Evolutionary conservation across 2,329 filamentous ascomycete species (phyloP).

Genomic region (Cladobotryum protrusum): DNA sequence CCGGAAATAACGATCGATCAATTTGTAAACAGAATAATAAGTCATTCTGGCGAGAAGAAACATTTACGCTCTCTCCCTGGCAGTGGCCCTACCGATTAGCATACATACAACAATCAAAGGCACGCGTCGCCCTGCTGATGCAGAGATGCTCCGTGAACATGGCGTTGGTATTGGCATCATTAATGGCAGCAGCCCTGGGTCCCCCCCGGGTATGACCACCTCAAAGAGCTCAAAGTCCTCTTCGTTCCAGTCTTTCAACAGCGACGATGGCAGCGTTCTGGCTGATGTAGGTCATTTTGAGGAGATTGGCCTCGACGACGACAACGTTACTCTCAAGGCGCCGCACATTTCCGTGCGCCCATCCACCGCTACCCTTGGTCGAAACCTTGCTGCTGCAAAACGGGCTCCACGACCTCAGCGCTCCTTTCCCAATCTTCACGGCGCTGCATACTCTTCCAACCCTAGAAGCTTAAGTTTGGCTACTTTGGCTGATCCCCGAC

Average conservation of each 20-base stretch:
- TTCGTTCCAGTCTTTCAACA: conserved; percentile 74
- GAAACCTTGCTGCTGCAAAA: conserved; percentile 25
- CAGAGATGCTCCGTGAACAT: conserved; percentile 31
- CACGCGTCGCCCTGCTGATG: conserved; percentile 20
- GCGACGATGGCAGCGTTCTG: conserved; percentile 64
- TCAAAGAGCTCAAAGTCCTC: conserved; percentile 91
- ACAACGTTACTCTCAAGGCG: conserved; percentile 43
- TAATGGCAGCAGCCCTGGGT: conserved; percentile 26
- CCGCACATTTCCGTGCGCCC: conserved; percentile 37
- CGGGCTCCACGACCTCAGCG: conserved; percentile 33
- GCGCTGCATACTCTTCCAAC: conserved; percentile 39
- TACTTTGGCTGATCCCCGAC: conserved; percentile 30
- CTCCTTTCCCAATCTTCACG: conserved; percentile 39
- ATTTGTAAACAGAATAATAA: background rate
- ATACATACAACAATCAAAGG: background rate
- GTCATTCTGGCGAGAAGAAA: too few species aligned
- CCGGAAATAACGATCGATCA: background rate
- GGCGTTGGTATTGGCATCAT: conserved; percentile 18
- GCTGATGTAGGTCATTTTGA: conserved; percentile 81
- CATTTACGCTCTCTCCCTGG: too few species aligned
- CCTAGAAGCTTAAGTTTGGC: conserved; percentile 45
- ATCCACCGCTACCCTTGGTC: conserved; percentile 24
- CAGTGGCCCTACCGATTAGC: background rate
- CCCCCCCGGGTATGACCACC: conserved; percentile 58
- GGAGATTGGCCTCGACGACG: conserved; percentile 80